Evolutionary conservation across 345 rosid genomes (phyloP).

Genomic region (Cochlearia excelsa): DNA sequence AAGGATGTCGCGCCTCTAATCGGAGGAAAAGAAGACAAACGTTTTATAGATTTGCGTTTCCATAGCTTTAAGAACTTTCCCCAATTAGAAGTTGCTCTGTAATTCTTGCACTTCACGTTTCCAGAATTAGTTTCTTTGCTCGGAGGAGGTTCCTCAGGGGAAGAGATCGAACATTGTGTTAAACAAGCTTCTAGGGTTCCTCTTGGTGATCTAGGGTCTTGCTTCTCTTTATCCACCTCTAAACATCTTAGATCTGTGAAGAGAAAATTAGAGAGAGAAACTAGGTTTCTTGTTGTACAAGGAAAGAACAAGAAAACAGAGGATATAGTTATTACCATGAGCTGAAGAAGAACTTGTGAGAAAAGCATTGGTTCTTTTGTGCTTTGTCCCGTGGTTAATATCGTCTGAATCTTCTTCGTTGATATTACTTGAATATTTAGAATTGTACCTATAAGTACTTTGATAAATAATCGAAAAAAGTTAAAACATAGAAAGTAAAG

Average conservation of each 20-base stretch:
- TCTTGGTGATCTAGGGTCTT: slow-evolving; percentile 54
- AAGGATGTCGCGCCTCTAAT: slow-evolving; percentile 33
- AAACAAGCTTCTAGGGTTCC: slow-evolving; percentile 67
- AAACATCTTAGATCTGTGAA: slow-evolving; percentile 49
- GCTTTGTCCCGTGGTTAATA: slow-evolving; percentile 27
- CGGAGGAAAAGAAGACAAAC: slow-evolving; percentile 49
- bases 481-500: no score
- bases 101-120: slow-evolving; percentile 27
- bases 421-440: slow-evolving; percentile 30
- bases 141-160: slow-evolving; percentile 12
- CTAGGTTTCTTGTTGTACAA: slow-evolving; percentile 26
- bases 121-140: slow-evolving; percentile 22
- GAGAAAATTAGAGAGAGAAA: not conserved
- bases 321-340: slow-evolving; percentile 41
- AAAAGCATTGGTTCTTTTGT: slow-evolving; percentile 32
- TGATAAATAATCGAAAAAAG: no score
- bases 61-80: slow-evolving; percentile 58
- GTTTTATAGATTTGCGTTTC: slow-evolving; percentile 61
- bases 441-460: slow-evolving; percentile 35
- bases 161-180: slow-evolving; percentile 23
- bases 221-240: slow-evolving; percentile 43
- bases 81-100: slow-evolving; percentile 54
- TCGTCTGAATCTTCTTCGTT: slow-evolving; percentile 33
- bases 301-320: slow-evolving; percentile 4
- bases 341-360: slow-evolving; percentile 54